Base-by-base conservation (phyloP, 176 grass and related monocot species). In the Themeda triandra region DNA sequence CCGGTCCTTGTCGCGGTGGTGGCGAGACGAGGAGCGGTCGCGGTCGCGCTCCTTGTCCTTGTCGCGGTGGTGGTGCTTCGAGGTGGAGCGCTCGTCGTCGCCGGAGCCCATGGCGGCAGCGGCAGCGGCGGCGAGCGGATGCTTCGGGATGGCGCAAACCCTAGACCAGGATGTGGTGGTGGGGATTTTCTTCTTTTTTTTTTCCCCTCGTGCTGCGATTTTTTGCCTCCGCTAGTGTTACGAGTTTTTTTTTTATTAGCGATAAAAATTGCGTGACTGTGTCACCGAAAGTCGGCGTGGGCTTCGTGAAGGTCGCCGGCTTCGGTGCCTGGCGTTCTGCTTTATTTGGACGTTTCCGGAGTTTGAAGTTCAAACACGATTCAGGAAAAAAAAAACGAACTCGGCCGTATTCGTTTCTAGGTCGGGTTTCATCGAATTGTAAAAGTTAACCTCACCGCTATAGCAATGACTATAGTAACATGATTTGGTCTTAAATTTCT, bases 31-130 rank as follows among this genome's bases (percentile, higher is more conserved):
- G 54, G 81, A 83, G 27, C 81, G 37, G 5, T 83, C 81, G 17
- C 48, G 66, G 9, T 69, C 68, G 10, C 70, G 82, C 10, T 85
- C 83, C 83, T 78, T 77, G 24, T 90, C 88, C 84, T 90, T 90
- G 17, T 78, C 35, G 36, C 84, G 88, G 75, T 83, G 80, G 73
- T 90, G 84, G 74, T 78, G 88, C 83, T 73, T 86, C 17, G 84
- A 86, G 32, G 44, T 30, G 74, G 10, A 31, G 1, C 76, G 87
- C 35, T 89, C 84, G 25, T 90, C 89, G 62, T 87, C 89, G 30
- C 69, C 70, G 11, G 89, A 83, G 19, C 59, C 81, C 89, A 90
- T 90, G 84, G 8, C 67, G 59, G 54, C 21, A 56, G 53, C 53
- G 21, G 53, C 1, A 8, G 53, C 53, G 77, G 33, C 66, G 74